These are phyloP conservation scores for Shiraia sp. DNA, from an alignment of 2,329 filamentous ascomycete species.

Conservation along the genomic window DNA sequence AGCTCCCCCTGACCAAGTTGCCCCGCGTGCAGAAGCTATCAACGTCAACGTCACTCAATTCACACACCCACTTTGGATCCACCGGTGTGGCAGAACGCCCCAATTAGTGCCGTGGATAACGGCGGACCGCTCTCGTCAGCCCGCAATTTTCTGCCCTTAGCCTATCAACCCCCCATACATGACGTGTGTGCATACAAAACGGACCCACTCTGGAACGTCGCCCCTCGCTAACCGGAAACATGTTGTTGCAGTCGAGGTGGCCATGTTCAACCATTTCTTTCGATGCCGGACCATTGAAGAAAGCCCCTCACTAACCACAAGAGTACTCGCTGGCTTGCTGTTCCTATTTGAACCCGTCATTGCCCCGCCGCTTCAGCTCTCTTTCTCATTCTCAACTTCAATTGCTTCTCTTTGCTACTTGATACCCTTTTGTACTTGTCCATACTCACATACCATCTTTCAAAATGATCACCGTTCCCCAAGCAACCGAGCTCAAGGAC, in stretches of 20 bases:
- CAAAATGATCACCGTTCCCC: conserved; percentile 54
- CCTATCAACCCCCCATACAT: conserved; percentile 17
- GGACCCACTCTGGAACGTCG: conserved; percentile 4
- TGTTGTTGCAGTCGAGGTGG: too few relatives aligned
- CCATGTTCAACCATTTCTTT: too few relatives aligned
- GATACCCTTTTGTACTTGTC: conserved; percentile 5
- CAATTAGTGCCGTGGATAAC: too few relatives aligned
- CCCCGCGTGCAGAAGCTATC: too few relatives aligned
- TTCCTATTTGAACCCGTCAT: conserved; percentile 42
- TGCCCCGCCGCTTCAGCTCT: conserved; percentile 15
- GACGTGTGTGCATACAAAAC: conserved; percentile 20
- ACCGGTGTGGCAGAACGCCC: too few relatives aligned
- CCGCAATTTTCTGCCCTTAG: conserved; percentile 24
- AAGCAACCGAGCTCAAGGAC: conserved; percentile 61
- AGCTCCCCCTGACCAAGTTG: too few relatives aligned
- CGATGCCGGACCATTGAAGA: too few relatives aligned
- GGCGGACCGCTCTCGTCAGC: conserved; percentile 22
- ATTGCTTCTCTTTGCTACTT: conserved; percentile 10
- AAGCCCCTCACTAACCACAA: conserved; percentile 34
- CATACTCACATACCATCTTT: conserved; percentile 42
- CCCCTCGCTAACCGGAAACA: conserved; percentile 10
- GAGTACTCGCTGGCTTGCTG: conserved; percentile 20
- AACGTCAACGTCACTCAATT: too few relatives aligned
- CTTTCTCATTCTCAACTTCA: conserved; percentile 16
- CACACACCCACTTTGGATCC: too few relatives aligned